Evolutionary conservation across 257 asterid species (phyloP), one percentile per base, ranked within the genome.

Genomic region (Craterostigma plantagineum): DNA sequence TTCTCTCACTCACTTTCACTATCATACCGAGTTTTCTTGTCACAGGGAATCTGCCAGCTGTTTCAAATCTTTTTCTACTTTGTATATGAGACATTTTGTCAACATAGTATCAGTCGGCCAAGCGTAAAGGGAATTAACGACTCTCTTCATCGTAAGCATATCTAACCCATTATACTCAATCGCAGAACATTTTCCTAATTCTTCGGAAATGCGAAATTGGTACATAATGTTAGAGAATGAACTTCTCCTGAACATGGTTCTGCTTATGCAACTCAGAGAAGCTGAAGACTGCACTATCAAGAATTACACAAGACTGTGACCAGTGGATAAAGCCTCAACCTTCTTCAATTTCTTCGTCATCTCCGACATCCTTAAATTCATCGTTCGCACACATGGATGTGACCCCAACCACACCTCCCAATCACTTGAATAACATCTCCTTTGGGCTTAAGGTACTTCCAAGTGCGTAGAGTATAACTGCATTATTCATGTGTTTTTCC

Each of bases 21-120:
- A n/a, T 23, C 30, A 23, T 23, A 23, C 30, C 30, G 30, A 6
- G 30, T 23, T n/a, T n/a, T 23, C 30, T 23, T 23, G 30, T 23
- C 40, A 62, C 91, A 90, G 99, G 96, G 99, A 53, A 72, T 84
- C 46, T 71, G 76, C 67, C 99, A 90, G 61, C 66, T 80, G 80
- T 84, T 83, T 64, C 92, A 76, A 69, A 73, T 90, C 55, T 80
- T 83, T 75, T 77, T 90, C 80, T 69, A 79, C 68, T 80, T 69
- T 41, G 72, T 80, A 46, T 90, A 55, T 58, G 94, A 77, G 73
- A 65, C 76, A 53, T 83, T 83, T 59, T 67, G 81, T 65, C 79
- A 79, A 62, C 71, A 49, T 49, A 64, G 56, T 60, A 23, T 2
- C 30, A 34, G 51, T 59, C 75, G 54, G 55, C 70, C 77, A 46